Conservation (phyloP, 2,329 filamentous ascomycete species). For the Fusarium continuum region DNA sequence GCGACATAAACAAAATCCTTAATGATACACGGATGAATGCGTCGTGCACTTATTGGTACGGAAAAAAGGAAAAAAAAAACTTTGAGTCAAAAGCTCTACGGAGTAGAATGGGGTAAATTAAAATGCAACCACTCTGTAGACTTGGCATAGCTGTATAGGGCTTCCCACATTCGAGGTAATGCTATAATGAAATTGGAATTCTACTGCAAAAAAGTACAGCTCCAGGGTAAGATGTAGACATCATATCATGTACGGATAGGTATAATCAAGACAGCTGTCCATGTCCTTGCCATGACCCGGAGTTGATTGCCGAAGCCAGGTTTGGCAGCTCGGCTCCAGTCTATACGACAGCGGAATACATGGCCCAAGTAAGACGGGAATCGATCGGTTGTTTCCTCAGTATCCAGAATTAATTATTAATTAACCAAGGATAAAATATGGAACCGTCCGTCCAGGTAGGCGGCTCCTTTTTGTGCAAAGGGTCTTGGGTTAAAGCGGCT, state of each 20-base stretch:
- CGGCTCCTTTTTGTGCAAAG: neutral
- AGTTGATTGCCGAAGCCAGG: conserved; percentile 2
- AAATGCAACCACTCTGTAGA: neutral
- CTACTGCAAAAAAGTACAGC: neutral
- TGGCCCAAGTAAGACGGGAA: conserved; percentile 9
- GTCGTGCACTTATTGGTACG: neutral
- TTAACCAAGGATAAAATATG: conserved; percentile 17
- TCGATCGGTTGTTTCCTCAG: conserved; percentile 10
- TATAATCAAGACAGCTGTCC: neutral
- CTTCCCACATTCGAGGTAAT: neutral
- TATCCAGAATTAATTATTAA: conserved; percentile 2
- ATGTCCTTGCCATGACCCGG: neutral
- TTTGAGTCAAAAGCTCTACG: too few relatives aligned
- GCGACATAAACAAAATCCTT: neutral
- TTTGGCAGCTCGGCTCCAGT: conserved; percentile 7
- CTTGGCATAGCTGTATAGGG: neutral
- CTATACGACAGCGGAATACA: conserved; percentile 4
- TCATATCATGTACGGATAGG: conserved; percentile 20
- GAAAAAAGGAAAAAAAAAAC: too few relatives aligned
- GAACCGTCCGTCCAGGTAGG: neutral
- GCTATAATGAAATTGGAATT: neutral
- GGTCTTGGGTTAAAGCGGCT: neutral
- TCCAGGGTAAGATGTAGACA: conserved; percentile 11
- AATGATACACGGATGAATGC: neutral
- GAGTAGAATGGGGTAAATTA: neutral